Evolutionary conservation across 306 rosid genomes (phyloP), one percentile per base, ranked within the genome.

Genomic region (Quercus suber): DNA sequence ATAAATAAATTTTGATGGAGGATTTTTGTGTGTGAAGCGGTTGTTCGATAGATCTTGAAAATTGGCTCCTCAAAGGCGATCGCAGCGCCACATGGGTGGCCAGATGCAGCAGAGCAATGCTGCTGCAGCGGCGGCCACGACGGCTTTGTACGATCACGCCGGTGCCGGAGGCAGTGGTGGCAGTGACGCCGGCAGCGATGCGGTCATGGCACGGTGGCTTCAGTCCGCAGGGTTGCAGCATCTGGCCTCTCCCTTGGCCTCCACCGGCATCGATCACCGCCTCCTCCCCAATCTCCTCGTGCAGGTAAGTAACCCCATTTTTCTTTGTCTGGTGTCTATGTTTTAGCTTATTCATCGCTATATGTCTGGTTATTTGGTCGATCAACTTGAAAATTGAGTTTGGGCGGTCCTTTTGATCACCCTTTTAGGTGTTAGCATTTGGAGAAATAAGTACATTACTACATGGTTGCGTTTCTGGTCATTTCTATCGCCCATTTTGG

Each of bases 71-170:
- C 99, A 92, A 90, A 79, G 99, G 78, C 93, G 98, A 60, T 91
- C 99, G 61, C 99, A 92, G 97, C 99, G 99, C 97, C 99, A 88
- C 94, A 87, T 92, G 97, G 97, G 97, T 84, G 99, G 99, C 82
- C 99, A 94, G 97, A 83, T 92, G 98, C 98, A 92, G 90, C 98
- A 94, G 92, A 91, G 89, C 91, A 95, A 91, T 89, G 95, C 99
- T 82, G 97, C 97, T 67, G 86, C 89, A 78, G 97, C 95, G 27
- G 86, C 97, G 53, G 90, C 97, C 91, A 91, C 83, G 95, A 94
- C 79, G 53, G 53, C 53, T 49, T 13, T 49, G 1, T 91, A 89
- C 57, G 84, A 89, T 59, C 86, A 82, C 80, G 84, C 86, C 59
- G 94, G 92, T 4, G 86, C 92, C 1, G 87, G 84, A 80, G 84